phyloP scores from a whole-genome alignment of 805 yeast genomes.

The Kodamaea nitidulidarum region DNA sequence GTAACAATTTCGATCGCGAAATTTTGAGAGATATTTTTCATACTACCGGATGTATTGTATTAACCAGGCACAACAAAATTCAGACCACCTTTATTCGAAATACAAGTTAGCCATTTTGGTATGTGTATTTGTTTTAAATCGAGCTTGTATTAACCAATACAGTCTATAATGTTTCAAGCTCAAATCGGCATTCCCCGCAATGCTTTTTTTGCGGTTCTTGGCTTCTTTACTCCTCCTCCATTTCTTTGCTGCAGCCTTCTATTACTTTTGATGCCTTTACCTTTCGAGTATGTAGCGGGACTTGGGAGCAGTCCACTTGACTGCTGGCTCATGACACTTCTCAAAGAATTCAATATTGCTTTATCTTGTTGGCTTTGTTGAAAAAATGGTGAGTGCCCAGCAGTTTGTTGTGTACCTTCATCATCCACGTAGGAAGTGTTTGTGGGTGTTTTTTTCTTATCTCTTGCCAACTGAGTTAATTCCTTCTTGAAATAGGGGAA shows the following conservation, averaged over 20 bases:
- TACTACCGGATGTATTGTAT: too few relatives aligned
- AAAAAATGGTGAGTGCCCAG: slow-evolving; percentile 4
- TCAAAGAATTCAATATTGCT: slow-evolving; percentile 9
- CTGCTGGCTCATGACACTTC: slow-evolving; percentile 7
- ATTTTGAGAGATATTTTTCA: too few relatives aligned
- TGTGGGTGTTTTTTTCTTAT: slow-evolving; percentile 20
- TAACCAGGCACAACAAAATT: too few relatives aligned
- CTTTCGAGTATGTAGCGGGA: background rate
- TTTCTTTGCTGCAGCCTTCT: slow-evolving; percentile 1
- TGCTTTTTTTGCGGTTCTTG: background rate
- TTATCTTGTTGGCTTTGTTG: slow-evolving; percentile 10
- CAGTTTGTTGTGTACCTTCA: slow-evolving; percentile 1
- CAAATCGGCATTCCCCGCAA: slow-evolving; percentile 7
- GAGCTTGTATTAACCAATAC: too few relatives aligned
- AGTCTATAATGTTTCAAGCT: background rate
- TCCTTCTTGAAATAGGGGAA: slow-evolving; percentile 39
- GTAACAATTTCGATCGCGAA: too few relatives aligned
- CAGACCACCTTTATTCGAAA: too few relatives aligned
- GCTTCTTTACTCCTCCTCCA: background rate
- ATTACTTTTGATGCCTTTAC: background rate
- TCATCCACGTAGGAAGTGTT: background rate
- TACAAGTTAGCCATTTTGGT: too few relatives aligned
- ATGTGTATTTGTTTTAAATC: too few relatives aligned
- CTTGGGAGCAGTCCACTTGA: slow-evolving; percentile 3
- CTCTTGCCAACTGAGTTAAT: slow-evolving; percentile 29